Evolutionary conservation across 768 basidiomycete genomes (phyloP), one percentile per base, ranked within the genome.

Genomic region (Tylopilus vinaceipallidus): DNA sequence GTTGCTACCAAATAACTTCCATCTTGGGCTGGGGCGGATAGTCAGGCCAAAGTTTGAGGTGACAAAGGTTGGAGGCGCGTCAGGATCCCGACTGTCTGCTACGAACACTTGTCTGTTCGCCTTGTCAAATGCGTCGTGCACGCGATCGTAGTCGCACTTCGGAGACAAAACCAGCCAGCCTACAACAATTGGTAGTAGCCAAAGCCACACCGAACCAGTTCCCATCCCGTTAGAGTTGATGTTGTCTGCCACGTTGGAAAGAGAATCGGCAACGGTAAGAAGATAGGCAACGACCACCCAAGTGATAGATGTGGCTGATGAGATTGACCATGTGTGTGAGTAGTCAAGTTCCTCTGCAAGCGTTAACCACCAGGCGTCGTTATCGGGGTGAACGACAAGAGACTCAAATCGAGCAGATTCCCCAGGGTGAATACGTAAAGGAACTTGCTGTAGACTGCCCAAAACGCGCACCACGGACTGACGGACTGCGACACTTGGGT

Each of bases 261-360:
- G 46, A 13, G 58, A 62, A 27, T 56, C 48, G 2, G 43, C 34
- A 17, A 62, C 56, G 3, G 53, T 61, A 7, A 61, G 41, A 19
- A 62, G 27, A 48, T 75, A 77, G 2, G 77, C 76, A 6, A 77
- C 59, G 33, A 74, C 50, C 2, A 77, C 76, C 75, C 75, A 78
- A 1, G 57, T 53, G 19, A 78, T 74, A 1, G 72, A 72, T 8
- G 68, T 65, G 1, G 60, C 69, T 3, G 73, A 68, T 9, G 76
- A 56, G 30, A 74, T 63, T 0, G 71, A 66, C 75, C 74, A 77
- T 12, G 65, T 71, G 24, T 73, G 67, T 0, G 64, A 65, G 37
- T 73, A 71, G 37, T 76, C 58, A 19, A 78, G 64, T 47, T 63
- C 59, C 2, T 55, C 48, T 1, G 60, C 49, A 27, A 75, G 54